Evolutionary conservation across 768 basidiomycete genomes (phyloP), one percentile per base, ranked within the genome.

Genomic region (Zangia roseola): DNA sequence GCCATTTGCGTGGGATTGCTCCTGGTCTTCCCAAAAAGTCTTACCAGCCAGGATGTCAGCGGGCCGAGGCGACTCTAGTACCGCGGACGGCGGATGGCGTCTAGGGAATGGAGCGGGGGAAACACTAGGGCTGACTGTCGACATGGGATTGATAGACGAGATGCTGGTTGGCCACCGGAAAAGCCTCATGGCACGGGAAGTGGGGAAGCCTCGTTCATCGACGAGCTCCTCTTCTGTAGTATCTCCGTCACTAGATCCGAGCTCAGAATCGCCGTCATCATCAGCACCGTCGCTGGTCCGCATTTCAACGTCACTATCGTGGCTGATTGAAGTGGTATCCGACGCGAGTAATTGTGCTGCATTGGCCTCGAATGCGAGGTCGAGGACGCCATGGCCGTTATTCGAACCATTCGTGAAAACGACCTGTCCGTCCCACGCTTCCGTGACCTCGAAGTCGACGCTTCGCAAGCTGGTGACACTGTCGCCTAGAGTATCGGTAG

Each of bases 201-300:
- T 91, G 23, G 83, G 86, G 6, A 88, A 71, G 47, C 84, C 82
- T 51, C 82, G 78, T 9, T 81, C 78, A 45, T 85, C 87, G n/a
- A 91, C 83, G 43, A 91, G 81, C 52, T 92, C 88, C 53, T 89
- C 86, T 61, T 91, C 89, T 2, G 90, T 91, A 4, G 88, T 88
- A 54, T 90, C 86, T 2, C 88, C 86, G 6, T 81, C 84, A 47
- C 72, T 78, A 33, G 76, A 80, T 39, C 72, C 78, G 49, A 79
- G 69, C 48, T 74, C 73, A 45, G 80, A 71, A 23, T 76, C 74
- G 6, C 65, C 75, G 30, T 77, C 77, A 35, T 74, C 74, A 12
- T 64, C 58, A 19, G 58, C 54, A 35, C 21, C 49, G 9, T 57
- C 54, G 20, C 74, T 79, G 67, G 49, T 76, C 69, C 21, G 70